Evolutionary conservation across 2,329 filamentous ascomycete species (phyloP).

Genomic region (Mycogone perniciosa): DNA sequence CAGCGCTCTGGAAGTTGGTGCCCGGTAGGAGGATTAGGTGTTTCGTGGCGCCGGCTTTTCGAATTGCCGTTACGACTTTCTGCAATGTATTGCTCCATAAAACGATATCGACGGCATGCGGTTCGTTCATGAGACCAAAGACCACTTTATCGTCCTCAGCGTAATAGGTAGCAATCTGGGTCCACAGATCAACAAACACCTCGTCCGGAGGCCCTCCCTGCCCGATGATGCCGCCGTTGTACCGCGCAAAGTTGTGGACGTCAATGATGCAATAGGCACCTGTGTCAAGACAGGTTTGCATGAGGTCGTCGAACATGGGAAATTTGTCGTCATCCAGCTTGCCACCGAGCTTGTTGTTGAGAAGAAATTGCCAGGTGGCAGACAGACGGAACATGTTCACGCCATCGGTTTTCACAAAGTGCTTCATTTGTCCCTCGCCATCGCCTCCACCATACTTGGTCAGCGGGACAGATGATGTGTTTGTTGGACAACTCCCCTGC

Average conservation of each 20-base stretch:
- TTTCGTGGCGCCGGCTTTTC: constrained; percentile 54
- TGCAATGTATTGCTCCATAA: constrained; percentile 57
- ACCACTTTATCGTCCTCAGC: constrained; percentile 42
- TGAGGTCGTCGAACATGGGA: constrained; percentile 46
- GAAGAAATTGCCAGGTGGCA: constrained; percentile 52
- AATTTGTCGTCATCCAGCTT: constrained; percentile 42
- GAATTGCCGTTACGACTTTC: constrained; percentile 58
- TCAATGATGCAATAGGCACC: constrained; percentile 56
- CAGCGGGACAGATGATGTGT: constrained; percentile 30
- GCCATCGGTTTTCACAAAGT: constrained; percentile 45
- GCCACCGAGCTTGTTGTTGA: constrained; percentile 44
- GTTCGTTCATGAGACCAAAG: constrained; percentile 67
- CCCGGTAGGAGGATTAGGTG: constrained; percentile 58
- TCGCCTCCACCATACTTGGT: constrained; percentile 26
- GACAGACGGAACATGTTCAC: constrained; percentile 52
- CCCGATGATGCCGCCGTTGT: constrained; percentile 56
- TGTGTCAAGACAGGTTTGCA: constrained; percentile 50
- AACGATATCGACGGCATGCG: constrained; percentile 51
- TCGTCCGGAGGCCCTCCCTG: constrained; percentile 58
- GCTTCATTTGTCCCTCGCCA: constrained; percentile 48
- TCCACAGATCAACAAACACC: constrained; percentile 54
- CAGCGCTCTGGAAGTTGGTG: constrained; percentile 50
- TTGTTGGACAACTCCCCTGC: constrained; percentile 34
- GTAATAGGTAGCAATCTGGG: constrained; percentile 52
- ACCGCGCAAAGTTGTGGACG: constrained; percentile 53